Percentiles rank a stretch among this genome's conserved stretches.
Evolutionary conservation across 768 basidiomycete genomes (phyloP).

Genomic region (Panellus pusillus): DNA sequence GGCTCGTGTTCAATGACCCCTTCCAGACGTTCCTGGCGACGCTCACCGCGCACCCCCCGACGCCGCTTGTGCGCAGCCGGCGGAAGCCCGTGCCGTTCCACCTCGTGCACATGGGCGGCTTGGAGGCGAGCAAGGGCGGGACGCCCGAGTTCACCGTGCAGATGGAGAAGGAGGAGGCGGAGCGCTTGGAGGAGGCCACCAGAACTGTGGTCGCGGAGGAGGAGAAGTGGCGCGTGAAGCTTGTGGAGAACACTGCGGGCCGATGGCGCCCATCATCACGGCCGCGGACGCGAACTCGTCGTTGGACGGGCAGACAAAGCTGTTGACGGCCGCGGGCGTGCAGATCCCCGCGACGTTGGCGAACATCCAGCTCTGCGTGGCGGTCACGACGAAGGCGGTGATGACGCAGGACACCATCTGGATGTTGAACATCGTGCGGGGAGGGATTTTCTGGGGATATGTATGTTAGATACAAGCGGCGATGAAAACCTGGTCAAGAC

Average conservation of each 20-base stretch:
- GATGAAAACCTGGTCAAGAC: too few species aligned
- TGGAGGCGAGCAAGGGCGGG: conserved; percentile 67
- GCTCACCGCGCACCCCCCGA: conserved; percentile 81
- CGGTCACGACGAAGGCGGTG: conserved; percentile 53
- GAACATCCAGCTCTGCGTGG: conserved; percentile 73
- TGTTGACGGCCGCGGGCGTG: conserved; percentile 53
- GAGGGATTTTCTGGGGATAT: conserved; percentile 65
- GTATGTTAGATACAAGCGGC: too few species aligned
- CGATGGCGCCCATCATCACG: conserved; percentile 66
- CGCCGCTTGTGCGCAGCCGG: conserved; percentile 66
- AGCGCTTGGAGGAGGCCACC: conserved; percentile 74
- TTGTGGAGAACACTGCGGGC: conserved; percentile 75
- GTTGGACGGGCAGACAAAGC: conserved; percentile 71
- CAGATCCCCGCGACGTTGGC: conserved; percentile 72
- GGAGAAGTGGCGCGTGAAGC: conserved; percentile 62
- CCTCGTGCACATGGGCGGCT: conserved; percentile 54
- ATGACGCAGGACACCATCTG: conserved; percentile 64
- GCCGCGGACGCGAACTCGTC: conserved; percentile 66
- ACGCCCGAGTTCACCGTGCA: conserved; percentile 80
- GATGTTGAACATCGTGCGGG: conserved; percentile 69
- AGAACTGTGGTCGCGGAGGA: conserved; percentile 73
- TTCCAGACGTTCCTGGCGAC: conserved; percentile 82
- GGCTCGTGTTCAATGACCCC: conserved; percentile 94
- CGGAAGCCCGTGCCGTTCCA: conserved; percentile 74
- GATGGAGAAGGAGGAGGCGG: conserved; percentile 88